Conservation (phyloP, 352 stramenopile species). For the Phytophthora hibernalis region DNA sequence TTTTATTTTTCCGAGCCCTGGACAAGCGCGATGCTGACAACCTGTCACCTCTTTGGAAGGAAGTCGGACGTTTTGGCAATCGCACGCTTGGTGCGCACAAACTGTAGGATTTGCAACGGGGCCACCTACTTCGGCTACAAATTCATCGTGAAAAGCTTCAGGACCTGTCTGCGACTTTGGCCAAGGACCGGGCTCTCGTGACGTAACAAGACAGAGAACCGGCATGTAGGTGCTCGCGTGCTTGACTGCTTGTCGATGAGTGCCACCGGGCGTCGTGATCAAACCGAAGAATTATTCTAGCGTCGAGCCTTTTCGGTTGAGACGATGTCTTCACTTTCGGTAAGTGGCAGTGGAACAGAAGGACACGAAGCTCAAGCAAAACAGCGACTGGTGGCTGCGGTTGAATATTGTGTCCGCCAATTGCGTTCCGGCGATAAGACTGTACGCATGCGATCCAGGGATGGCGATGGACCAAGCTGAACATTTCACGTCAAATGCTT, state of each 20-base stretch:
- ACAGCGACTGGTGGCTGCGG: not conserved
- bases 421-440: not conserved
- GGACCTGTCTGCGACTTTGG: conserved; percentile 20
- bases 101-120: conserved; percentile 29
- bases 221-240: conserved; percentile 3
- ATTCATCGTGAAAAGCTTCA: conserved; percentile 16
- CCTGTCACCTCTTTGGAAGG: not conserved
- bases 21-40: not conserved
- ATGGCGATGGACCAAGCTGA: not conserved
- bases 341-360: not conserved
- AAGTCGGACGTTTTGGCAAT: conserved; percentile 33
- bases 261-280: not conserved
- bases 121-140: conserved; percentile 13
- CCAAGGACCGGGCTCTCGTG: conserved; percentile 15
- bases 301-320: not conserved
- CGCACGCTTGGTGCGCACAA: conserved; percentile 23
- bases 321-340: not conserved
- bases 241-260: not conserved
- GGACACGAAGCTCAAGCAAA: not conserved
- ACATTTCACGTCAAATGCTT: too few relatives aligned
- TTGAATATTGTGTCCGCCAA: not conserved
- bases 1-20: too few relatives aligned
- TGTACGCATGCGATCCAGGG: not conserved
- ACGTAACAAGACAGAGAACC: conserved; percentile 25
- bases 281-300: not conserved